Evolutionary conservation across 305 asterid genomes (phyloP), one percentile per base, ranked within the genome.

Genomic region (Withania somnifera): DNA sequence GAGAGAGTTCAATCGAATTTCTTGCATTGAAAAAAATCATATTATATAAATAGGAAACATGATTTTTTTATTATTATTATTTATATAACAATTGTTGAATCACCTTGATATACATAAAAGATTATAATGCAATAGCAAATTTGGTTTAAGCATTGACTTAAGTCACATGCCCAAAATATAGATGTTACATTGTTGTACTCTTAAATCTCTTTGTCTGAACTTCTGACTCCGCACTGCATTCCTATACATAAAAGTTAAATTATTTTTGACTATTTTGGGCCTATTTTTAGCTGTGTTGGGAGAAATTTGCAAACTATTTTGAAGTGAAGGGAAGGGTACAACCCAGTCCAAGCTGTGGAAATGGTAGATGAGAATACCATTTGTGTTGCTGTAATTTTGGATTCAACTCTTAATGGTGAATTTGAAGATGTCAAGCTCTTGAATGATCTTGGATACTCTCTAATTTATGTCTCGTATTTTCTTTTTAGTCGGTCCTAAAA

Each of bases 351-450:
- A 69, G 94, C 94, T 2, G 91, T 87, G 3, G 91, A 91, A 51
- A 85, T 89, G 91, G 93, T 91, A 3, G 93, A 91, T 45, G 94
- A 91, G 77, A 91, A 89, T 77, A 91, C 94, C 0, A 91, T 91
- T 6, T 91, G 94, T 22, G 92, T 91, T 1, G 94, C 94, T 9
- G 92, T 91, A 4, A 91, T 91, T 52, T 45, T 91, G 73, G 94
- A 93, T 1, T 91, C 94, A 26, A 91, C 94, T 0, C 85, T 91
- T 6, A 89, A 89, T 5, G 93, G 94, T 8, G 94, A 91, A 82
- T 89, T 91, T 45, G 92, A 90, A 84, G 92, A 89, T 60, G 90
- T 87, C 9, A 90, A 89, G 85, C 90, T 84, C 32, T 60, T 90
- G 53, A 86, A 90, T 51, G 89, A 90, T 51, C 90, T 89, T 36